Base-by-base conservation (phyloP, 495 filamentous ascomycete species). In the Aspergillus saccharolyticus region DNA sequence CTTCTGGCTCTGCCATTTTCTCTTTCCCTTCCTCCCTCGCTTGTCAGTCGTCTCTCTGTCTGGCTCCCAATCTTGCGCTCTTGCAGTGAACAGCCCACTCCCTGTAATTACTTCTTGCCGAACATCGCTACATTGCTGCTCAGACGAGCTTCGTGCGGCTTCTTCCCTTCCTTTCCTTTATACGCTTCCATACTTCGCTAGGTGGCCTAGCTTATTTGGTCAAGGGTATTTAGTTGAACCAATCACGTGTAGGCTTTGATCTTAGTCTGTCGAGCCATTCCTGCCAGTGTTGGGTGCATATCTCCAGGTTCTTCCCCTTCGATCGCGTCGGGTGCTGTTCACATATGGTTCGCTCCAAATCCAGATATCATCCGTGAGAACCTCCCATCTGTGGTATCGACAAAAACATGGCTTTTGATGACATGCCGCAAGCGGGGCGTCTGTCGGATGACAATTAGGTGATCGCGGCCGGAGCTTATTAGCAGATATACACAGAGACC, bases 321-420 rank as follows among this genome's bases (percentile, higher is more conserved):
- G 2, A 30, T 17, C 47, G 24, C 22, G 22, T 50, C 17, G 47
- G 24, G 24, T 15, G 24, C 47, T 25, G 4, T 18, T 17, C 28
- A 16, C 22, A 4, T 16, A 17, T 30, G 47, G 47, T 9, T 28
- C n/a, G n/a, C 8, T 9, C 9, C 9, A 22, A 22, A 28, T 5
- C 14, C 54, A 46, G 30, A 15, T 14, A 55, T 20, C 54, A 22
- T 49, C 33, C 44, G 54, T 49, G 39, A 24, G 19, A 49, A 22
- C 47, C 47, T 30, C 17, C 14, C 21, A 22, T 22, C 22, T 8
- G 24, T 14, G 6, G 43, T 49, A 48, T 42, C 20, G 19, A 46
- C 47, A 25, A 43, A 48, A 39, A 21, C 20, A 55, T 55, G 54
- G 24, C 44, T 43, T 44, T 47, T 55, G 15, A 33, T 50, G 28